phyloP scores from a whole-genome alignment of 495 filamentous ascomycete species.

The Mytilinidion resinicola region DNA sequence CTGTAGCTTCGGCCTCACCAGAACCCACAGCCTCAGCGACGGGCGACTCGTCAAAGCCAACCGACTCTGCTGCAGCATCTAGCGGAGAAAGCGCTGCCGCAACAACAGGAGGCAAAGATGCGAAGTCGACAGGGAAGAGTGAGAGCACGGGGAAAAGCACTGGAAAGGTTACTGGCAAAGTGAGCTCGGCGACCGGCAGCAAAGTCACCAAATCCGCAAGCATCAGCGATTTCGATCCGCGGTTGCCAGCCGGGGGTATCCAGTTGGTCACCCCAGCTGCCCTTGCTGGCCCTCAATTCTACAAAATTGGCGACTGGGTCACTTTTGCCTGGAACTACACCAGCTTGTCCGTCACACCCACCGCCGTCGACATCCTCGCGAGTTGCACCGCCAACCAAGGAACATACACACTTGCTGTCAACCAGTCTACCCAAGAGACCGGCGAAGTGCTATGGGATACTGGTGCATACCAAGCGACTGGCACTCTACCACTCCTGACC shows the following conservation, averaged over 20 bases:
- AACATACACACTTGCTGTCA: constrained; percentile 62
- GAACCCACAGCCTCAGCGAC: neutral
- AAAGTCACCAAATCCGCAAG: constrained; percentile 39
- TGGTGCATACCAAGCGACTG: constrained; percentile 54
- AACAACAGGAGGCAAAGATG: neutral
- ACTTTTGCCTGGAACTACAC: constrained; percentile 97
- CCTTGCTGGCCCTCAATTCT: constrained; percentile 59
- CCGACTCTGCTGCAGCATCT: neutral
- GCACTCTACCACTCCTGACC: constrained; percentile 56
- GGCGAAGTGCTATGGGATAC: constrained; percentile 75
- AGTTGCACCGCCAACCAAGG: constrained; percentile 61
- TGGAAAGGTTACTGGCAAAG: constrained; percentile 12
- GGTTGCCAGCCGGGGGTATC: constrained; percentile 63
- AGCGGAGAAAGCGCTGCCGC: constrained; percentile 3
- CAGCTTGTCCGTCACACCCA: constrained; percentile 68
- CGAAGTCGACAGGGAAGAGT: neutral
- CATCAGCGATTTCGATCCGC: constrained; percentile 48
- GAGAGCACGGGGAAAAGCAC: constrained; percentile 3
- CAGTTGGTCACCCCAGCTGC: constrained; percentile 70
- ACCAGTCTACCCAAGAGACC: constrained; percentile 54
- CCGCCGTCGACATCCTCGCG: constrained; percentile 73
- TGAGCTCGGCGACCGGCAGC: constrained; percentile 6
- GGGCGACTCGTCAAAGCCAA: neutral
- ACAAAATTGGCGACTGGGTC: constrained; percentile 79
- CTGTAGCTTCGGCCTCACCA: neutral